Percentiles rank a stretch among this genome's conserved stretches.
phyloP scores from a whole-genome alignment of 2,329 filamentous ascomycete species.

The Dissoconium aciculare region DNA sequence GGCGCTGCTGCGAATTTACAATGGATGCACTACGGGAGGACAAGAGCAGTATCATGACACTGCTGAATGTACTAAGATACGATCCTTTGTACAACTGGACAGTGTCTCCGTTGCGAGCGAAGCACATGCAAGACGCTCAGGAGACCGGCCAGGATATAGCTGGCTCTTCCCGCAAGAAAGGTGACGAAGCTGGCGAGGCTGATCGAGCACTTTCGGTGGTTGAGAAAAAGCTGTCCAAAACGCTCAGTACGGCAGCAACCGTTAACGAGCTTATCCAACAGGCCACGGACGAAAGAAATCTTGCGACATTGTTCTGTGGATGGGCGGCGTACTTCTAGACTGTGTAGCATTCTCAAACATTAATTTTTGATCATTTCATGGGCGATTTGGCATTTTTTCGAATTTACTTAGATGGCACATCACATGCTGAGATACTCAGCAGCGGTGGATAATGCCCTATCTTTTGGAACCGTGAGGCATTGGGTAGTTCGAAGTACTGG shows the following conservation, averaged over 20 bases:
- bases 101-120: constrained; percentile 54
- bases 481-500: too few relatives aligned
- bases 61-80: constrained; percentile 93
- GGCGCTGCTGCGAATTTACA: constrained; percentile 96
- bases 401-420: too few relatives aligned
- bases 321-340: constrained; percentile 20
- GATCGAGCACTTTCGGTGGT: constrained; percentile 86
- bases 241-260: constrained; percentile 81
- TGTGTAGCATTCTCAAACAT: too few relatives aligned
- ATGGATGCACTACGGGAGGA: constrained; percentile 90
- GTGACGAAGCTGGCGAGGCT: constrained; percentile 59
- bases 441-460: too few relatives aligned
- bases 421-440: too few relatives aligned
- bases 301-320: constrained; percentile 64
- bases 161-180: constrained; percentile 26
- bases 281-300: constrained; percentile 79
- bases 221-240: constrained; percentile 89
- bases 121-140: constrained; percentile 51
- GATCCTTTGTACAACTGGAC: constrained; percentile 96
- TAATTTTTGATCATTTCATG: too few relatives aligned
- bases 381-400: too few relatives aligned
- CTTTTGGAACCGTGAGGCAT: too few relatives aligned
- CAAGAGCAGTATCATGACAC: constrained; percentile 94
- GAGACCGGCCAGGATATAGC: constrained; percentile 32
- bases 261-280: constrained; percentile 96